Base-by-base conservation (phyloP, 352 stramenopile genomes). In the Globisporangium emineosum region DNA sequence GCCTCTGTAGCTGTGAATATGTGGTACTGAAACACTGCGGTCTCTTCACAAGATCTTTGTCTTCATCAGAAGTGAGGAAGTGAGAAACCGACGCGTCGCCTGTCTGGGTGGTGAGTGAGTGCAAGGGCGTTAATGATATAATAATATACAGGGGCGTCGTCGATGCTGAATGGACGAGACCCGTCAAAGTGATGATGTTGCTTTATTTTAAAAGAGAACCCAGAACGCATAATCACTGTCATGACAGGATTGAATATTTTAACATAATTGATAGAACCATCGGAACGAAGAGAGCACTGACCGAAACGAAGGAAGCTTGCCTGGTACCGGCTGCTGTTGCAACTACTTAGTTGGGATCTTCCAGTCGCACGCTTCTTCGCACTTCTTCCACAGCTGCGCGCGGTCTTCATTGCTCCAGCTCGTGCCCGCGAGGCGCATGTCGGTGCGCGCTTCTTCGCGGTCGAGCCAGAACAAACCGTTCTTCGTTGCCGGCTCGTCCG, bases 391-490 rank as follows among this genome's bases (percentile, higher is more conserved):
- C 8, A 86, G 61, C 50, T 25, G 35, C 42, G 74, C 63, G 13
- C 72, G 71, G 47, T 83, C 75, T 30, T 70, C 66, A 57, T 83
- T 68, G 64, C 64, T 81, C 63, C 68, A 75, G 27, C 66, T 71
- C 10, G 77, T 86, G 40, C 69, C 69, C 37, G 73, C 74, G n/a
- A 83, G 47, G 5, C 51, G 66, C 67, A 82, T 74, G 53, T 86
- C 77, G 7, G 75, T 83, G 23, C 65, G 64, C 25, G 75, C 68
- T 52, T 71, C 67, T 58, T 71, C 45, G 42, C 73, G 75, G 49
- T 86, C 77, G 29, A 86, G 60, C 75, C 73, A 86, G 50, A 86
- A 86, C 17, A 69, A 61, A 0, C 75, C 77, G 49, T 76, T 82
- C 40, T 67, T 65, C 7, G 47, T 43, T 29, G 65, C 74, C 5